Evolutionary conservation across 1,139 yeast genomes (phyloP), one percentile per base, ranked within the genome.

Genomic region (Hansenula lynferdii): DNA sequence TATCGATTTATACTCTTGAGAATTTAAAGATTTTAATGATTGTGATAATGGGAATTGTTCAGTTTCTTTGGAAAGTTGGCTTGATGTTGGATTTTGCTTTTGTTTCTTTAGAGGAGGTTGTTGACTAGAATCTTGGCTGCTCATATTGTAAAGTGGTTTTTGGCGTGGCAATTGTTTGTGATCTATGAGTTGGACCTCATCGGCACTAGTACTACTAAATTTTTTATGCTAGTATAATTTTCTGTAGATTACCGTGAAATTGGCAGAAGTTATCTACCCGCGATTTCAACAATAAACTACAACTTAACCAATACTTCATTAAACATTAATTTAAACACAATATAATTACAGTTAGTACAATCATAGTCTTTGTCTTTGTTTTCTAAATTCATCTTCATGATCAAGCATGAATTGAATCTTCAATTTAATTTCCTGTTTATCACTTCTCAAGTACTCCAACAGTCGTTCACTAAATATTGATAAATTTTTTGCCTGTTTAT

Each of bases 391-490:
- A 10, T 37, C 34, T 26, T 35, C 37, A 31, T 38, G 32, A 15
- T 41, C 40, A 15, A 38, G 28, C 20, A 39, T 42, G 24, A 49
- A 49, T 8, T 34, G 37, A n/a, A 52, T 43, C 35, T 48, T 50
- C 10, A 44, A 27, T 33, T 45, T 29, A 2, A 52, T 40, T 25
- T 51, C 55, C 5, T 42, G 29, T 15, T 40, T 31, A 39, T 52
- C 54, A 37, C 54, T 48, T 8, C 31, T 35, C 10, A 52, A 26
- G 17, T 32, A 46, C 11, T 33, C 26, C 35, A 50, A 30, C 12
- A 35, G 21, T 2, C 35, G 32, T 4, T 39, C 25, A 2, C 37
- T 42, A 37, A 52, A 52, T 2, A 46, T 42, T 9, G 26, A 11
- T n/a, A 43, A 40, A 23, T 52, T 41, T 9, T 42, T 28, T 1